Evolutionary conservation across 192 early-diverging fungal species (phyloP).

Genomic region (Coemansia brasiliensis): DNA sequence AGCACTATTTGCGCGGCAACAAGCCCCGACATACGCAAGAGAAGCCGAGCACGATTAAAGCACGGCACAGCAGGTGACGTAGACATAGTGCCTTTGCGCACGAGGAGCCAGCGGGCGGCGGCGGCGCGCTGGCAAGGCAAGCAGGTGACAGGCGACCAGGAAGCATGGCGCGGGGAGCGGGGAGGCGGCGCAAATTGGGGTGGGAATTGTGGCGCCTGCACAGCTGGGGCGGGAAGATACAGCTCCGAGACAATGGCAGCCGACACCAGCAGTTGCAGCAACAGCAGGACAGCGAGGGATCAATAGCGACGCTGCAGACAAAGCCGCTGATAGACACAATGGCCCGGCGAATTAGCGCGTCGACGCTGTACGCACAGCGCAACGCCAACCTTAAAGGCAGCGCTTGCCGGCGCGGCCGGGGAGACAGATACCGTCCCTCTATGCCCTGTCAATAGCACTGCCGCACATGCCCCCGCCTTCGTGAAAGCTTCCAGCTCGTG

Average conservation of each 20-base stretch:
- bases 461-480: too few species aligned
- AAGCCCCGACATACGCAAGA: too few species aligned
- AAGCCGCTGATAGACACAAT: neutral
- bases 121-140: neutral
- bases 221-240: conserved; percentile 22
- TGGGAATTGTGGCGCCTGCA: conserved; percentile 16
- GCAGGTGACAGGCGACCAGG: conserved; percentile 4
- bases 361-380: conserved; percentile 1
- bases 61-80: conserved; percentile 1
- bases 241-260: conserved; percentile 1
- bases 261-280: neutral
- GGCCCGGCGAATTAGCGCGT: neutral
- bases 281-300: conserved; percentile 1
- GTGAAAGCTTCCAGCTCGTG: too few species aligned
- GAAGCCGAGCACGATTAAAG: neutral
- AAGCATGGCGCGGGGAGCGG: conserved; percentile 15
- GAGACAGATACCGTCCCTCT: neutral
- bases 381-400: neutral
- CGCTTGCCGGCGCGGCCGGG: neutral
- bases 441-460: too few species aligned
- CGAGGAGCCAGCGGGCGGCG: neutral
- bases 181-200: conserved; percentile 10
- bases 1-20: neutral
- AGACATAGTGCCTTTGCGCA: neutral
- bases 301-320: conserved; percentile 3